phyloP scores from a whole-genome alignment of 169 alveolate species.

The Eimeria tenella region DNA sequence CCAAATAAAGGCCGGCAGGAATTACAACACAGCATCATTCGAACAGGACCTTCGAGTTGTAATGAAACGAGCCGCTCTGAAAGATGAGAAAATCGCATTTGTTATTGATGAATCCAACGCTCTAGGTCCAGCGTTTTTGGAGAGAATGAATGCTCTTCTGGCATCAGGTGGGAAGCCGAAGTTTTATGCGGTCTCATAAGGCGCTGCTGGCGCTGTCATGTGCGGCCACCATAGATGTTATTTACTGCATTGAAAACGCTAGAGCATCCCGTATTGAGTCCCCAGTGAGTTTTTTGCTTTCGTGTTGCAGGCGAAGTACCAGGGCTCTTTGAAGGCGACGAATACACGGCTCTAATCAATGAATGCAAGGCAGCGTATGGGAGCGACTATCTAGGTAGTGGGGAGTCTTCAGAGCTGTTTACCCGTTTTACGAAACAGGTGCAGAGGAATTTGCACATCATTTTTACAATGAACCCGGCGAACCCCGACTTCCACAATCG shows the following conservation, averaged over 20 bases:
- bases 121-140: conserved; percentile 98
- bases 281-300: not conserved
- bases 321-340: conserved; percentile 99
- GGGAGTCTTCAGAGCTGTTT: conserved; percentile 93
- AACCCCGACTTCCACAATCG: conserved; percentile 98
- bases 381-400: conserved; percentile 72
- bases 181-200: not conserved
- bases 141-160: conserved; percentile 98
- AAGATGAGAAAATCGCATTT: conserved; percentile 97
- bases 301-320: conserved; percentile 98
- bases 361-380: conserved; percentile 91
- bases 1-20: conserved; percentile 97
- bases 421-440: conserved; percentile 96
- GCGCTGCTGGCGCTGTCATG: not conserved
- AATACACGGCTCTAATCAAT: conserved; percentile 95
- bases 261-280: not conserved
- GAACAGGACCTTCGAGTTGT: conserved; percentile 98
- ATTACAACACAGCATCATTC: conserved; percentile 93
- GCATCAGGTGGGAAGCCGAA: conserved; percentile 88
- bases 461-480: conserved; percentile 99
- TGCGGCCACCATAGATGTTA: not conserved
- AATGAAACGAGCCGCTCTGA: conserved; percentile 98
- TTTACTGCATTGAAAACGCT: not conserved
- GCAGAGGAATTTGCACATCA: conserved; percentile 97
- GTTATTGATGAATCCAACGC: conserved; percentile 98